Evolutionary conservation across 2,329 filamentous ascomycete genomes (phyloP), one percentile per base, ranked within the genome.

Genomic region (Fusarium falciforme): DNA sequence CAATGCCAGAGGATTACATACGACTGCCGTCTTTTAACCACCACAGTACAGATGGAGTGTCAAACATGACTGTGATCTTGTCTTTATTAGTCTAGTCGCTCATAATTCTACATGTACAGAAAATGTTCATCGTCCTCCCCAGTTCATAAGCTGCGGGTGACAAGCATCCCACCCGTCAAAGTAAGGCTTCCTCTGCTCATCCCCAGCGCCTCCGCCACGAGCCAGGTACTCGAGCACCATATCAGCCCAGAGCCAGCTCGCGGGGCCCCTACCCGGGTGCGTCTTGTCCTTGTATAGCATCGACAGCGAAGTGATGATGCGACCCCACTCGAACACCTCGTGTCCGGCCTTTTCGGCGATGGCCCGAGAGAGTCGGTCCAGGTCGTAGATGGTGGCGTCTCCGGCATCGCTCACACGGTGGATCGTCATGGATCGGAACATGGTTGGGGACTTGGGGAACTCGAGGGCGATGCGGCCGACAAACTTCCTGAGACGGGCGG

Each of bases 261-360:
- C 73, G 7, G 72, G 66, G 1, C 73, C 73, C 35, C 59, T 72
- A 9, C 72, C 73, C 1, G 72, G 68, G 8, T 75, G 72, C 27
- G 72, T 75, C 66, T 73, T 59, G n/a, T 75, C 72, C 54, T 75
- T 75, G 52, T 75, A 75, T 54, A 75, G 58, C 72, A 75, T 75
- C 14, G 72, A 70, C 7, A 75, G 60, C 17, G 69, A 72, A 0
- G 44, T 40, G 11, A 75, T 68, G 36, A 75, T 55, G n/a, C 72
- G 72, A 5, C 72, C 72, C 72, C 72, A 75, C 10, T 75, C 72
- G 11, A 75, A 75, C 2, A 73, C 64, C 20, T 75, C 72, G 11
- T 75, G 72, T 1, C 72, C 72, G 8, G 72, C 69, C 69, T 75
- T 70, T 31, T 74, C 64, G 1, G 72, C 72, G 2, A 71, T 68